A percentile compares a stretch with the other conserved stretches of the same genome.
phyloP scores from a whole-genome alignment of 2,329 filamentous ascomycete genomes.

The Parastagonospora nodorum region DNA sequence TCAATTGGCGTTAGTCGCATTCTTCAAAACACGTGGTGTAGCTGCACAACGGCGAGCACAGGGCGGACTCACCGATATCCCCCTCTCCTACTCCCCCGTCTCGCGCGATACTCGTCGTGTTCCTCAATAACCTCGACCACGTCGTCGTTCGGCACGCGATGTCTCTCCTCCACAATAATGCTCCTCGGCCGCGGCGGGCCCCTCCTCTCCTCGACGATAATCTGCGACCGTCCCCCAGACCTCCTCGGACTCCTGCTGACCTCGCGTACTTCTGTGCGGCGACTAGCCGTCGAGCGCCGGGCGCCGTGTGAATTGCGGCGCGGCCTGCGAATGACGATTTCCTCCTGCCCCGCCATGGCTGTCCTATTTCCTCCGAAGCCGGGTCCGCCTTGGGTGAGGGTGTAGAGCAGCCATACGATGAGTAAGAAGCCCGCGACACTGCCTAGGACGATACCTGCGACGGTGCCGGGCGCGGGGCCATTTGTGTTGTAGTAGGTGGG shows the following conservation, averaged over 20 bases:
- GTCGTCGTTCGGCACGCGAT: conserved; percentile 56
- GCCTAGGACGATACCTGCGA: conserved; percentile 65
- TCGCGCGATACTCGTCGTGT: conserved; percentile 49
- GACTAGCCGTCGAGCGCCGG: conserved; percentile 35
- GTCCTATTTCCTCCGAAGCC: conserved; percentile 35
- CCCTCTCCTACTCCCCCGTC: conserved; percentile 46
- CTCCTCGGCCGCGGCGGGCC: conserved; percentile 37
- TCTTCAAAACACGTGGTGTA: background rate
- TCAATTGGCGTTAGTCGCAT: background rate
- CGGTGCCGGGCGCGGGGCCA: conserved; percentile 60
- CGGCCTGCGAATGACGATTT: conserved; percentile 58
- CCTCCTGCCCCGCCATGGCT: conserved; percentile 57
- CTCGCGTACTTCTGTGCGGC: conserved; percentile 42
- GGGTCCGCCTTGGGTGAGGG: conserved; percentile 43
- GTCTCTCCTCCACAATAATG: conserved; percentile 52
- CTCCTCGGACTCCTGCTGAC: conserved; percentile 45
- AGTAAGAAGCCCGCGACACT: conserved; percentile 60
- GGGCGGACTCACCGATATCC: conserved; percentile 60
- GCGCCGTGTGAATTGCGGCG: conserved; percentile 36
- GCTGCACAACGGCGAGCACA: no score
- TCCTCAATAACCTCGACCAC: conserved; percentile 66
- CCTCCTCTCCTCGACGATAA: conserved; percentile 47
- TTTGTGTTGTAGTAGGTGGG: conserved; percentile 64
- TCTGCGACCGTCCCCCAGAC: conserved; percentile 35
- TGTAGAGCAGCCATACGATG: conserved; percentile 57